Base-by-base conservation (phyloP, 257 asterid genomes). In the Marsdenia floribunda region DNA sequence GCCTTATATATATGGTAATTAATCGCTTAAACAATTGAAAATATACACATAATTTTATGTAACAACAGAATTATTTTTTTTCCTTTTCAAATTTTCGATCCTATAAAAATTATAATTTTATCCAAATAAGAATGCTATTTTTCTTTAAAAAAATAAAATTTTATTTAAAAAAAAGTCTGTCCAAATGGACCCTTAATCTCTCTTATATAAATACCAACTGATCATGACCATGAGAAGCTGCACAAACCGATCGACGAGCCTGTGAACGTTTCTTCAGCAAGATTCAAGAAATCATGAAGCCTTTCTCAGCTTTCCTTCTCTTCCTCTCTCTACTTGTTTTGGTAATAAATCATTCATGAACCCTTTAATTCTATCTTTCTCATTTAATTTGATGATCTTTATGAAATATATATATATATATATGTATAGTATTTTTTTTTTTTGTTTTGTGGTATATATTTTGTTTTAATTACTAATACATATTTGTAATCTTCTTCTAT, bases 141-240 rank as follows among this genome's bases (percentile, higher is more conserved):
- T 29, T 29, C 0, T 29, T 29, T 29, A 29, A 29, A 29, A 29
- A 29, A 29, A 29, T 29, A 29, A 0, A 29, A 29, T 29, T 29
- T 29, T 1, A 29, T 29, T 29, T 1, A 29, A 29, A 29, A 29
- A 29, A 29, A 29, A 29, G 33, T 29, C 1, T 29, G 33, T 29
- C 33, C 33, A 29, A 29, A 29, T 29, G 33, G 33, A 29, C 33
- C 33, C 33, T 29, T 11, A 3, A 33, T 24, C 3, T 74, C 71
- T 40, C 49, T 44, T 44, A 7, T 71, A 77, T 77, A 78, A 78
- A 57, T 78, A 64, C 58, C 55, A 67, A 19, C 50, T 21, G n/a
- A 52, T 16, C 2, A 53, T 53, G 18, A 15, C 19, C 71, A 13
- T 44, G 12, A 44, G 33, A 35, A 78, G 38, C 60, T 54, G 66